Conservation (phyloP, 2,329 filamentous ascomycete genomes). For the Dichotomopilus funicola region DNA sequence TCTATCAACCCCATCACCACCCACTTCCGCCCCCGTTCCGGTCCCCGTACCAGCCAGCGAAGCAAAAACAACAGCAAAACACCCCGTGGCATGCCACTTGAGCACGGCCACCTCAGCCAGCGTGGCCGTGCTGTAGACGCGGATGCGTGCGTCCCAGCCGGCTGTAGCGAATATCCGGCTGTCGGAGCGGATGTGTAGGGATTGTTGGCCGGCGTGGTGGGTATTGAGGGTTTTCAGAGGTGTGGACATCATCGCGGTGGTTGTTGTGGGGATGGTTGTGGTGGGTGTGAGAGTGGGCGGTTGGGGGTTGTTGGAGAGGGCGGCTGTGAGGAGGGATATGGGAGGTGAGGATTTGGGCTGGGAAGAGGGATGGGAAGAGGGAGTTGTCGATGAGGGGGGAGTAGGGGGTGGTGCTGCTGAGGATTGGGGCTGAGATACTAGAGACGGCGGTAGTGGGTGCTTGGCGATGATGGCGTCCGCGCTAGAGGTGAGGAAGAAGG, state of each 20-base stretch:
- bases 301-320: slow-evolving; percentile 17
- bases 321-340: slow-evolving; percentile 28
- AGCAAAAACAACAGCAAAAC: slow-evolving; percentile 74
- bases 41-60: slow-evolving; percentile 25
- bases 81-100: slow-evolving; percentile 89
- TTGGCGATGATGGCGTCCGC: slow-evolving; percentile 75
- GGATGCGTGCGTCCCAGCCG: slow-evolving; percentile 79
- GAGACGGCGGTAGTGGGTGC: slow-evolving; percentile 54
- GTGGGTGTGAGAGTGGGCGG: slow-evolving; percentile 10
- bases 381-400: background rate
- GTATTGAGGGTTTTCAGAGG: slow-evolving; percentile 63
- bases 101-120: slow-evolving; percentile 85
- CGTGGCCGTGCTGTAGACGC: slow-evolving; percentile 74
- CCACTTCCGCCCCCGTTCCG: background rate
- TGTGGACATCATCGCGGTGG: background rate
- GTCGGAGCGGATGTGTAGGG: slow-evolving; percentile 69
- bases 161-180: slow-evolving; percentile 80
- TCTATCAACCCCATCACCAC: slow-evolving; percentile 3
- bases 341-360: background rate
- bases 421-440: background rate
- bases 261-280: slow-evolving; percentile 26
- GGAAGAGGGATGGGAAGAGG: background rate
- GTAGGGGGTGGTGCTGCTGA: background rate
- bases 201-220: slow-evolving; percentile 86
- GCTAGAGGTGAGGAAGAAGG: slow-evolving; percentile 69